These are phyloP conservation scores for Entomophthora muscae DNA, from an alignment of 371 early-diverging fungal genomes.

Conservation along the genomic window DNA sequence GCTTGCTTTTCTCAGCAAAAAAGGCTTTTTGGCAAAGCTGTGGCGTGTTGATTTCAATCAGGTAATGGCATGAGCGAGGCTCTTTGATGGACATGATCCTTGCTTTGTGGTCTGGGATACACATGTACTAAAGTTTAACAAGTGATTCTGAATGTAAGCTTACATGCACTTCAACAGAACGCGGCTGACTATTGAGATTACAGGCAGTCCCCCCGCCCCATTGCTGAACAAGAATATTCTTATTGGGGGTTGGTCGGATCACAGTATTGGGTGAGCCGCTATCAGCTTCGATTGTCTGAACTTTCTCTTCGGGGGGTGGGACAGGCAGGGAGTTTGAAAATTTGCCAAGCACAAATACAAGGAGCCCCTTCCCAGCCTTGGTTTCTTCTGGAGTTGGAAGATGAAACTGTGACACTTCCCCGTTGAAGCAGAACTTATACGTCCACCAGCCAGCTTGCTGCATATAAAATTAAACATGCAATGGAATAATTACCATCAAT, in stretches of 20 bases:
- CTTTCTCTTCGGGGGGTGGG: constrained; percentile 7
- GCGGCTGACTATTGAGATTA: constrained; percentile 43
- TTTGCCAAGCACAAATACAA: not conserved
- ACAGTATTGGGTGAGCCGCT: not conserved
- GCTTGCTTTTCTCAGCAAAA: not conserved
- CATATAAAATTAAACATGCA: not conserved
- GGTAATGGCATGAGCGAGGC: not conserved
- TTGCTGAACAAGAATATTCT: constrained; percentile 27
- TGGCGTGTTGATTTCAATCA: not conserved
- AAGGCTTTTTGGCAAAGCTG: not conserved
- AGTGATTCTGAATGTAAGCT: not conserved
- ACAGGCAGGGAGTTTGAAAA: not conserved
- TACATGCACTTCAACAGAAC: constrained; percentile 51
- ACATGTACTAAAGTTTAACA: not conserved
- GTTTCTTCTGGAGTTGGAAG: constrained; percentile 3
- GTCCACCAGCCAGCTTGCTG: constrained; percentile 12
- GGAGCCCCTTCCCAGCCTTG: not conserved
- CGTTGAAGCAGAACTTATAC: constrained; percentile 10
- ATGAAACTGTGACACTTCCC: constrained; percentile 11
- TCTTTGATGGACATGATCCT: not conserved
- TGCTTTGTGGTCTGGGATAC: not conserved
- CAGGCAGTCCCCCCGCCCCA: constrained; percentile 57
- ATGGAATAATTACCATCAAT: not conserved
- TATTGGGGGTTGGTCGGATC: not conserved
- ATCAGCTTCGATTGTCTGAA: constrained; percentile 1